Evolutionary conservation across 2,329 filamentous ascomycete genomes (phyloP), one percentile per base, ranked within the genome.

Genomic region (Colletotrichum musae): DNA sequence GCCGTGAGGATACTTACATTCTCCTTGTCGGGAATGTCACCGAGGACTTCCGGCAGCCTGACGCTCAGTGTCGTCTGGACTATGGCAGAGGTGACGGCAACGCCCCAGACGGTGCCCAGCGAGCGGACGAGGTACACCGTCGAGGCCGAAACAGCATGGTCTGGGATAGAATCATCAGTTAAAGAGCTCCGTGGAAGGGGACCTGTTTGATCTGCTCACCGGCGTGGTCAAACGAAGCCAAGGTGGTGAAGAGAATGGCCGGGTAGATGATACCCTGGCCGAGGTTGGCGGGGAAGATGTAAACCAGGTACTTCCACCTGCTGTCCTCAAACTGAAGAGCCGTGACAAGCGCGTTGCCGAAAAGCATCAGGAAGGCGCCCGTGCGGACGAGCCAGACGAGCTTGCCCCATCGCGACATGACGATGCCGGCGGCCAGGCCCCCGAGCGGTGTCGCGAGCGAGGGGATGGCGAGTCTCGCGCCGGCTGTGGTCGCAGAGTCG

Each of bases 101-200:
- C 89, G 10, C 89, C 89, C 85, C 88, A 91, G 16, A 92, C 89
- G 0, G 85, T 87, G 2, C 89, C 89, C 3, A 92, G 79, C 0
- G 88, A 91, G 28, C 89, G 86, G 51, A 92, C 85, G 21, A 92
- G 83, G 75, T 92, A 92, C 6, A 90, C 86, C 0, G 87, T 90
- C 2, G 88, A 91, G 2, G 89, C 85, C 0, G 86, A 87, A 1
- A 91, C 88, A 12, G 89, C 88, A 73, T 91, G 88, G 60, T 91
- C 89, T 90, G 45, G 6, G 10, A 13, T 6, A 7, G 1, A 45
- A 3, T 1, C 0, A 24, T n/a, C 47, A 50, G 47, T 12, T 2
- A 24, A 24, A 24, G 16, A 21, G 9, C 47, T 18, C 5, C 6
- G 4, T 43, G 4, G 4, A 16, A 10, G 21, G 16, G 4, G 45